Percentiles rank a stretch among this genome's conserved stretches.
Conservation (phyloP, 2,329 filamentous ascomycete genomes). For the Dothideomycetidae sp. region DNA sequence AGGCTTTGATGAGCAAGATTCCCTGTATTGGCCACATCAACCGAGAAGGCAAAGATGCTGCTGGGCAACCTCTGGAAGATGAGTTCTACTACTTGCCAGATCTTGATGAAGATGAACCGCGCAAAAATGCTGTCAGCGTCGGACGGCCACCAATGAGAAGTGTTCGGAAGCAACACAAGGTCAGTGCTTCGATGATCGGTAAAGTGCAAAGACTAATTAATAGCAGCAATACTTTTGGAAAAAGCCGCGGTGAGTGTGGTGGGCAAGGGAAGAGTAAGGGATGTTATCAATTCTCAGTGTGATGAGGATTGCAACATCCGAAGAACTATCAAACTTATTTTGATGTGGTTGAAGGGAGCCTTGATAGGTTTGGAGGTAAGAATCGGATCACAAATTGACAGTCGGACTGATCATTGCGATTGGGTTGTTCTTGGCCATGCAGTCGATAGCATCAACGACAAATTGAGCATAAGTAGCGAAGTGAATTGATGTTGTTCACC, state of each 20-base stretch:
- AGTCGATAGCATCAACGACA: too few species aligned
- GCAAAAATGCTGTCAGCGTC: constrained; percentile 68
- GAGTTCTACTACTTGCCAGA: constrained; percentile 96
- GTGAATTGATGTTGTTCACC: too few species aligned
- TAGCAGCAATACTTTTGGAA: constrained; percentile 14
- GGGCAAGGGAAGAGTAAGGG: background rate
- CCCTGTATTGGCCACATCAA: constrained; percentile 75
- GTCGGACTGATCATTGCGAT: too few species aligned
- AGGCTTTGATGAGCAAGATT: constrained; percentile 56
- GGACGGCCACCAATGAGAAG: constrained; percentile 77
- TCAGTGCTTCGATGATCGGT: constrained; percentile 32
- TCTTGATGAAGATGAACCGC: constrained; percentile 62
- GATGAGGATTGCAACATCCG: too few species aligned
- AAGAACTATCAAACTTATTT: too few species aligned
- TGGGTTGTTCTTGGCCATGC: too few species aligned
- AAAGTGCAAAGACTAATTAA: background rate
- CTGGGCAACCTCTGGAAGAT: constrained; percentile 82
- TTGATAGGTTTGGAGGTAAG: too few species aligned
- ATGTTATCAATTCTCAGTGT: too few species aligned
- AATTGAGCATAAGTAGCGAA: too few species aligned
- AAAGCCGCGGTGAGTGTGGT: constrained; percentile 8
- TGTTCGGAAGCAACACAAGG: constrained; percentile 95
- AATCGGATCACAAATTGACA: too few species aligned
- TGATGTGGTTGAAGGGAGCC: too few species aligned
- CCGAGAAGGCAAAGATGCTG: constrained; percentile 87